Percentiles rank a stretch among this genome's conserved stretches.
Conservation (phyloP, 345 rosid species). For the Rubroshorea leprosula region DNA sequence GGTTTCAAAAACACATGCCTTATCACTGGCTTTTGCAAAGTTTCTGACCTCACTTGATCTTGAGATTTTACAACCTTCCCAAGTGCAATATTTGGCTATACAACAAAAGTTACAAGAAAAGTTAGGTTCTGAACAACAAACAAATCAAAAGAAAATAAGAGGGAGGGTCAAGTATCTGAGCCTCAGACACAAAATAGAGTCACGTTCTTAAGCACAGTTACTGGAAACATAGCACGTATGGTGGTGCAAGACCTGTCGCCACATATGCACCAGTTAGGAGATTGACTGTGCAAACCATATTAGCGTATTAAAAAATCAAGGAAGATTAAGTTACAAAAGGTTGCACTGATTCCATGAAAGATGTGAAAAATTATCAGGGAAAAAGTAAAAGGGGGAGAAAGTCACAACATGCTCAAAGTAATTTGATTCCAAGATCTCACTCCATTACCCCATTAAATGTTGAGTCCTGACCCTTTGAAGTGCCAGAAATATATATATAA, state of each 20-base stretch:
- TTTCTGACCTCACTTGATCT: constrained; percentile 68
- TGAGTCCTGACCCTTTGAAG: neutral
- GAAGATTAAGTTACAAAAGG: constrained; percentile 10
- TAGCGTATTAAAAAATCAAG: constrained; percentile 13
- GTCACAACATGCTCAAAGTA: constrained; percentile 1
- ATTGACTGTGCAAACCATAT: constrained; percentile 14
- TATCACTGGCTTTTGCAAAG: constrained; percentile 48
- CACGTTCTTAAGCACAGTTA: constrained; percentile 45
- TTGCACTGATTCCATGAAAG: neutral
- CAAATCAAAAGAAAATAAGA: neutral
- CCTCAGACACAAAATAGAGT: constrained; percentile 25
- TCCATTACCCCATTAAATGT: neutral
- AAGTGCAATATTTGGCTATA: constrained; percentile 31
- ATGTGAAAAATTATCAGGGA: neutral
- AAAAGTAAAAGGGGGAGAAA: constrained; percentile 1
- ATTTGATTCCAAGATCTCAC: constrained; percentile 4
- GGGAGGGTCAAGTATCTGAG: constrained; percentile 23
- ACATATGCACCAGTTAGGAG: constrained; percentile 57
- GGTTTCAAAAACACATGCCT: constrained; percentile 55
- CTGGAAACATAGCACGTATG: constrained; percentile 45
- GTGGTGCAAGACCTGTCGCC: constrained; percentile 76
- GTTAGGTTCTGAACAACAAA: constrained; percentile 15
- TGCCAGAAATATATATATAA: neutral
- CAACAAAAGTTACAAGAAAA: constrained; percentile 11
- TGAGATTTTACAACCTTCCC: constrained; percentile 35